A percentile compares a stretch with the other conserved stretches of the same genome.
Conservation (phyloP, 1,284 basidiomycete genomes). For the Schizophyllum commune region DNA sequence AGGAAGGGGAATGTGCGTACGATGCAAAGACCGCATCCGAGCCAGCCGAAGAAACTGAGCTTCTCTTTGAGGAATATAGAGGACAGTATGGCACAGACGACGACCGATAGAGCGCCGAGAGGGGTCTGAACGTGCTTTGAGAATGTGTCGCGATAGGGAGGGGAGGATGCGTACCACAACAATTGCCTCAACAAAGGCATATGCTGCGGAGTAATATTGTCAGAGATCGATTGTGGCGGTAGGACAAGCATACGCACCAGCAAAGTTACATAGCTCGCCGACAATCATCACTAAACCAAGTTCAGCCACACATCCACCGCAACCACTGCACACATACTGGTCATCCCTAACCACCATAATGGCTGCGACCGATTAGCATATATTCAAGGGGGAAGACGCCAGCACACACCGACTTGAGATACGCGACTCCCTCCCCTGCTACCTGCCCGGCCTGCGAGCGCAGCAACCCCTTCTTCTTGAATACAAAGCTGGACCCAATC, state of each 20-base stretch:
- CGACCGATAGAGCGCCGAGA: constrained; percentile 92
- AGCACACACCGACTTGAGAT: constrained; percentile 78
- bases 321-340: constrained; percentile 36
- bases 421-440: constrained; percentile 90
- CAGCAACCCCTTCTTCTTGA: constrained; percentile 93
- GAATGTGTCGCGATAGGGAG: constrained; percentile 15
- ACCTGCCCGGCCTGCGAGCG: constrained; percentile 60
- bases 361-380: constrained; percentile 28
- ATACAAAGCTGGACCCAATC: constrained; percentile 89
- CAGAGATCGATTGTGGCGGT: constrained; percentile 4
- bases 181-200: constrained; percentile 86
- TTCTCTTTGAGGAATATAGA: constrained; percentile 91
- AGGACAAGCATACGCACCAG: constrained; percentile 33
- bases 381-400: constrained; percentile 1
- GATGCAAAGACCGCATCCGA: constrained; percentile 86
- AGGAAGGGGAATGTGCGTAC: constrained; percentile 31
- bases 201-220: constrained; percentile 40
- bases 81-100: constrained; percentile 90
- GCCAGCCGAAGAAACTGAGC: constrained; percentile 88
- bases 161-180: constrained; percentile 52
- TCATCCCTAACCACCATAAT: constrained; percentile 88
- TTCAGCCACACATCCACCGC: constrained; percentile 3
- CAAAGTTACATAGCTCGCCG: constrained; percentile 80
- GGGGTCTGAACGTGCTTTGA: constrained; percentile 58
- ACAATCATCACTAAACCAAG: constrained; percentile 63